A percentile compares a stretch with the other conserved stretches of the same genome.
phyloP scores from a whole-genome alignment of 495 filamentous ascomycete species.

The Parathielavia appendiculata region DNA sequence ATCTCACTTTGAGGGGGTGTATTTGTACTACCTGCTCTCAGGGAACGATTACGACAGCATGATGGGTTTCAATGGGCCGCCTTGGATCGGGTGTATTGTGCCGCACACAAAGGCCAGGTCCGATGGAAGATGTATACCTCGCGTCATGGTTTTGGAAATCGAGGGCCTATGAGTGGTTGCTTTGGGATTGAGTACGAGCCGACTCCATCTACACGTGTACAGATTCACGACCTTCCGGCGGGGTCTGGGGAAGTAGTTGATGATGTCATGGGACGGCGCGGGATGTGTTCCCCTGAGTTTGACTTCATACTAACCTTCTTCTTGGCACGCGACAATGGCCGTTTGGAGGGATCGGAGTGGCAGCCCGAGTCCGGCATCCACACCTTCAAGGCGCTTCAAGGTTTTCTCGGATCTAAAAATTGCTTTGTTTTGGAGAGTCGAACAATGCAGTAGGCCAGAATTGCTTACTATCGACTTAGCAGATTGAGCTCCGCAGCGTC shows the following conservation, averaged over 20 bases:
- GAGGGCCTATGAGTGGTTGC: slow-evolving; percentile 10
- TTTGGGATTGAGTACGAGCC: background rate
- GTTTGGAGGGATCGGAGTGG: background rate
- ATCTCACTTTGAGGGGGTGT: background rate
- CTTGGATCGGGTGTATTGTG: too few species aligned
- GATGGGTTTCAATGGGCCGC: background rate
- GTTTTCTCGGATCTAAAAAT: too few species aligned
- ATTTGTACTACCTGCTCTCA: background rate
- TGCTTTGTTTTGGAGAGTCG: too few species aligned
- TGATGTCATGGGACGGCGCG: background rate
- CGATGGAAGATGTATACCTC: background rate
- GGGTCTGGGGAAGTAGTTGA: background rate
- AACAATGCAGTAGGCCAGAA: too few species aligned
- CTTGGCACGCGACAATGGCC: background rate
- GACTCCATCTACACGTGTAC: too few species aligned
- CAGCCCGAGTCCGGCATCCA: too few species aligned
- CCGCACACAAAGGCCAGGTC: too few species aligned
- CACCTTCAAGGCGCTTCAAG: too few species aligned
- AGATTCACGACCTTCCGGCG: background rate
- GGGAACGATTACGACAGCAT: background rate
- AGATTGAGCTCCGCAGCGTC: too few species aligned
- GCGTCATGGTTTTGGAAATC: slow-evolving; percentile 16
- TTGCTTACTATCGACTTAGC: too few species aligned
- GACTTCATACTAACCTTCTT: background rate
- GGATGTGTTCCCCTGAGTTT: background rate